Evolutionary conservation across 2,329 filamentous ascomycete species (phyloP), one percentile per base, ranked within the genome.

Genomic region (Microascus cirrosus): DNA sequence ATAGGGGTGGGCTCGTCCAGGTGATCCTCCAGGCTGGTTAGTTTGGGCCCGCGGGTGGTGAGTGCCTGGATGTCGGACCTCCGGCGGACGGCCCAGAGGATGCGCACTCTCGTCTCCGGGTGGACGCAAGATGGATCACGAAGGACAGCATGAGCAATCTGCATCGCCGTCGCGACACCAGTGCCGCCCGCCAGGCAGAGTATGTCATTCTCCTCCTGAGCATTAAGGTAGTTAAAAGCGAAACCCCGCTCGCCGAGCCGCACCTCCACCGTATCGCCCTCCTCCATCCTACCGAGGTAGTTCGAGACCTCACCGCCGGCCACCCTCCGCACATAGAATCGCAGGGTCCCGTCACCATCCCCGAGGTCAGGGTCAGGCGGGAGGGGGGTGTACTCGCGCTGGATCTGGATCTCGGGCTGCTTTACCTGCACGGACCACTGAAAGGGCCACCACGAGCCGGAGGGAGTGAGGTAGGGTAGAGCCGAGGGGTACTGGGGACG

Each of bases 401-500:
- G 89, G 64, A 99, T 95, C 72, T 96, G 92, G 59, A 97, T 74
- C 69, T 96, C 86, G 2, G 94, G 94, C 73, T 97, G 94, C 73
- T 95, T 96, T 67, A 96, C 84, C 74, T 96, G 88, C 36, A 97
- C 86, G 61, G 87, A 91, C 87, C 90, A 95, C 50, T 95, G 78
- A 4, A 88, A 87, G 58, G 81, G 62, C 12, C 62, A 63, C 71
- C 73, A 72, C 62, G 59, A 50, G 18, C 60, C 58, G 2, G 64
- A 60, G n/a, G 60, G 42, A 24, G 63, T 60, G 20, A 51, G 62
- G 28, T 42, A 59, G 59, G 24, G 20, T 51, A 60, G 42, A n/a
- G 73, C 55, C 11, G 64, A 70, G 2, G 61, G 65, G 42, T 59
- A 59, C 34, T 54, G 24, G 13, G 83, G 76, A 28, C 71, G 71